Evolutionary conservation across 192 early-diverging fungal species (phyloP).

Genomic region (Linnemannia elongata): DNA sequence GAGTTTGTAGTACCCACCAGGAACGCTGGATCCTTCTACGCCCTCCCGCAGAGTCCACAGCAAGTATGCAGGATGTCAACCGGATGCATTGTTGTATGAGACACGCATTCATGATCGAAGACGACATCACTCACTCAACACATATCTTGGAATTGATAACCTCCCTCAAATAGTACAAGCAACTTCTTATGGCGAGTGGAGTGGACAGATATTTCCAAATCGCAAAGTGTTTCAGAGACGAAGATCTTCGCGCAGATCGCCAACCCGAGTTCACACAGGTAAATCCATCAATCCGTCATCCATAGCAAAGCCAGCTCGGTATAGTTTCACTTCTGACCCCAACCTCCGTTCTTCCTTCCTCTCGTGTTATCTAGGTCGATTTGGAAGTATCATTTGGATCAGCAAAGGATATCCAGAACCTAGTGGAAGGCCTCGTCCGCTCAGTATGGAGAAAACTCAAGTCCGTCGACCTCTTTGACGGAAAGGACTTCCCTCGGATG

Average conservation of each 20-base stretch:
- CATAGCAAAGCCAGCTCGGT: background rate
- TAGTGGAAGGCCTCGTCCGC: constrained; percentile 81
- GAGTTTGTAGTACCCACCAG: constrained; percentile 96
- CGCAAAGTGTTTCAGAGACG: constrained; percentile 93
- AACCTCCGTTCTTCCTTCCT: too few species aligned
- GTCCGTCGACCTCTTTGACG: constrained; percentile 62
- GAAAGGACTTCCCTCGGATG: constrained; percentile 75
- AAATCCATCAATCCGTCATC: background rate
- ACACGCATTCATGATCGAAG: background rate
- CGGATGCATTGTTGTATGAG: background rate
- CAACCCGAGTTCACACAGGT: constrained; percentile 97
- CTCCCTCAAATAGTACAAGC: constrained; percentile 80
- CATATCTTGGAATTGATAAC: background rate
- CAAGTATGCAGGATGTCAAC: constrained; percentile 61
- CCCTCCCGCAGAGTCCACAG: constrained; percentile 93
- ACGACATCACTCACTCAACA: background rate
- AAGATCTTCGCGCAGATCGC: constrained; percentile 87
- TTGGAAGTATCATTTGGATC: constrained; percentile 90
- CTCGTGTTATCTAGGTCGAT: constrained; percentile 74
- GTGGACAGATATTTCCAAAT: constrained; percentile 95
- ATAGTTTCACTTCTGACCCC: background rate
- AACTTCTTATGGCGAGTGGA: constrained; percentile 91
- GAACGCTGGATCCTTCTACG: constrained; percentile 80
- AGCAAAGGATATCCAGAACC: constrained; percentile 74
- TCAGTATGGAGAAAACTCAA: constrained; percentile 73